These are phyloP conservation scores for Aspergillus saccharolyticus DNA, from an alignment of 495 filamentous ascomycete genomes.

Conservation along the genomic window DNA sequence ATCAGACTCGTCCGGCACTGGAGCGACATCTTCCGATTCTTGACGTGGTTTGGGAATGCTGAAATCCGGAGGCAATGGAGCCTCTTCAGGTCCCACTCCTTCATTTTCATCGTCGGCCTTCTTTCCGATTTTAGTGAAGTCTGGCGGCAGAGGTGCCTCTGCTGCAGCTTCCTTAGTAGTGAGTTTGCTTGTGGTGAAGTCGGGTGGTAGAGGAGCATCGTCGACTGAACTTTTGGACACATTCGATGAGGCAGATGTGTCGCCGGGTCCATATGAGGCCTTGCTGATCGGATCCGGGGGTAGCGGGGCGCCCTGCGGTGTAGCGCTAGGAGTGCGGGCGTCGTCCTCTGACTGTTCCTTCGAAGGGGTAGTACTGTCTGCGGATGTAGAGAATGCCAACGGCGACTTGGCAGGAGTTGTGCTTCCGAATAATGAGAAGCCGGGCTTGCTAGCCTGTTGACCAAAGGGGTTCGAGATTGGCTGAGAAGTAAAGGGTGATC, in stretches of 20 bases:
- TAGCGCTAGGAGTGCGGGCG: conserved; percentile 21
- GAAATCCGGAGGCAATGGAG: conserved; percentile 36
- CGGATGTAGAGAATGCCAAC: conserved; percentile 27
- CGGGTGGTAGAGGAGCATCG: conserved; percentile 58
- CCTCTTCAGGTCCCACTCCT: conserved; percentile 26
- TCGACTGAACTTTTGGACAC: conserved; percentile 45
- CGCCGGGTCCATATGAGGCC: conserved; percentile 56
- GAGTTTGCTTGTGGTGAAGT: conserved; percentile 40
- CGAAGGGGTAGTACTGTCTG: conserved; percentile 34
- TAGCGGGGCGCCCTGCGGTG: conserved; percentile 51
- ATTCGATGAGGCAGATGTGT: conserved; percentile 65
- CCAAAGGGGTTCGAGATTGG: conserved; percentile 1
- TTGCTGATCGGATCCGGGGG: conserved; percentile 76
- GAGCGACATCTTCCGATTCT: conserved; percentile 20
- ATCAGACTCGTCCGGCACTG: conserved; percentile 12
- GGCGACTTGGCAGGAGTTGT: conserved; percentile 20
- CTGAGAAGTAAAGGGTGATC: conserved; percentile 35
- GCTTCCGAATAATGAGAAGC: conserved; percentile 36
- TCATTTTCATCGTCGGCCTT: conserved; percentile 8
- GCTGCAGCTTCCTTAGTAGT: conserved; percentile 16
- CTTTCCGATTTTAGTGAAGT: conserved; percentile 17
- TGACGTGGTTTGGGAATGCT: conserved; percentile 12
- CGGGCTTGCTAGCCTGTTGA: conserved; percentile 32
- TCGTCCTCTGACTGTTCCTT: conserved; percentile 17
- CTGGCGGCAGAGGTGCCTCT: conserved; percentile 38